Conservation (phyloP, 2,329 filamentous ascomycete species). For the Stagonosporopsis rhizophila region DNA sequence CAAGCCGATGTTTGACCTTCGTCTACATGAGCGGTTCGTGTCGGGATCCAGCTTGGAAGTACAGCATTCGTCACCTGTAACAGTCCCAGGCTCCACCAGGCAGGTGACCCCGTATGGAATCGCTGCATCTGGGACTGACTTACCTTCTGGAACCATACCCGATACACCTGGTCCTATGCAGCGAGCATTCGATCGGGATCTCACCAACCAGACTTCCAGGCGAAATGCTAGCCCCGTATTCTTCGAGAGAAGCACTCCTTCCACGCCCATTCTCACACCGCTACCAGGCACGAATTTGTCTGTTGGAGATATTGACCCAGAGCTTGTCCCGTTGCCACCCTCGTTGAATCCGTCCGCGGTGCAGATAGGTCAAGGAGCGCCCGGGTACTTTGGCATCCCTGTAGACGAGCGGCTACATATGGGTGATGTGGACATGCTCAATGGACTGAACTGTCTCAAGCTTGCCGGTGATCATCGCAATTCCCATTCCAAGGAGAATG, state of each 20-base stretch:
- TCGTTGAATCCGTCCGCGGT: slow-evolving; percentile 11
- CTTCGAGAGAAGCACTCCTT: background rate
- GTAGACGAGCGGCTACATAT: slow-evolving; percentile 1
- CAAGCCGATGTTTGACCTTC: slow-evolving; percentile 34
- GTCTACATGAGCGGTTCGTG: background rate
- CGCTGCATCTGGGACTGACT: slow-evolving; percentile 2
- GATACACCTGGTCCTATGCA: slow-evolving; percentile 40
- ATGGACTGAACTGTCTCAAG: background rate
- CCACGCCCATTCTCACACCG: slow-evolving; percentile 27
- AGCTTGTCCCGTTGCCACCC: slow-evolving; percentile 14
- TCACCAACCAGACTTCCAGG: slow-evolving; percentile 7
- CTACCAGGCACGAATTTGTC: slow-evolving; percentile 36
- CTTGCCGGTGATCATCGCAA: background rate
- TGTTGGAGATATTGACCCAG: slow-evolving; percentile 22
- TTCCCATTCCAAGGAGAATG: background rate
- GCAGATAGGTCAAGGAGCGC: background rate
- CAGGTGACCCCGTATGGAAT: slow-evolving; percentile 4
- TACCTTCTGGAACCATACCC: slow-evolving; percentile 37
- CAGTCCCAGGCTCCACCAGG: slow-evolving; percentile 28
- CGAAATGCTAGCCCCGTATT: slow-evolving; percentile 5
- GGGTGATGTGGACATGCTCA: background rate
- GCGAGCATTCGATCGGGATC: slow-evolving; percentile 27
- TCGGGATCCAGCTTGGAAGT: slow-evolving; percentile 28
- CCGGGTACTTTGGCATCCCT: slow-evolving; percentile 24
- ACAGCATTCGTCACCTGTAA: slow-evolving; percentile 40